Percentiles rank a stretch among this genome's conserved stretches.
Conservation (phyloP, 2,329 filamentous ascomycete species). For the Neocatenulostroma microsporum region DNA sequence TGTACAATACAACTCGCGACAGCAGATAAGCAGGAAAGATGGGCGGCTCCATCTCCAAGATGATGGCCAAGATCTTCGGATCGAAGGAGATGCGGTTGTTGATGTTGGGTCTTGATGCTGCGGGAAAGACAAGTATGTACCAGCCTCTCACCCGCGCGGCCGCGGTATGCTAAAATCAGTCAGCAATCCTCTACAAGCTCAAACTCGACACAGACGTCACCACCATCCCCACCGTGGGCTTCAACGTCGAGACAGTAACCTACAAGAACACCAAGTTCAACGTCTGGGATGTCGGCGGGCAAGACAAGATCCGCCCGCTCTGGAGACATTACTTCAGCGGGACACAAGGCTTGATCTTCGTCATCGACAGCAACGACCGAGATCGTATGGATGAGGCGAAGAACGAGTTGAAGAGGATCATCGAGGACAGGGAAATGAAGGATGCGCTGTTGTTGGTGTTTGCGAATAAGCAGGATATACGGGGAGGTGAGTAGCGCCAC, state of each 20-base stretch:
- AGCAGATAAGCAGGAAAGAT: too few species aligned
- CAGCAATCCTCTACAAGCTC: conserved; percentile 95
- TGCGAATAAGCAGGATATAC: conserved; percentile 99
- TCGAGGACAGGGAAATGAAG: conserved; percentile 97
- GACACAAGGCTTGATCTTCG: conserved; percentile 99
- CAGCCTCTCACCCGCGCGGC: not conserved
- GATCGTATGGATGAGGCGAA: conserved; percentile 95
- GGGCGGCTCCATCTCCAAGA: conserved; percentile 85
- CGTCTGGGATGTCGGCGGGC: conserved; percentile 99
- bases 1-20: too few species aligned
- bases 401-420: conserved; percentile 94
- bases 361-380: conserved; percentile 97
- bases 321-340: conserved; percentile 99
- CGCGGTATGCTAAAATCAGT: not conserved
- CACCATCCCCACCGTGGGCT: conserved; percentile 97
- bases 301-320: conserved; percentile 99
- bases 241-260: conserved; percentile 99
- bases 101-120: conserved; percentile 95
- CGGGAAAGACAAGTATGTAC: conserved; percentile 80
- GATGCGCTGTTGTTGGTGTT: conserved; percentile 96
- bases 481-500: conserved; percentile 55
- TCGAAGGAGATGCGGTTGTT: conserved; percentile 97
- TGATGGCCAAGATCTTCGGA: conserved; percentile 98
- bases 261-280: conserved; percentile 99
- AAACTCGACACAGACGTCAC: conserved; percentile 99